Percentiles rank a stretch among this genome's conserved stretches.
Conservation (phyloP, 306 rosid genomes). For the Quillaja saponaria region DNA sequence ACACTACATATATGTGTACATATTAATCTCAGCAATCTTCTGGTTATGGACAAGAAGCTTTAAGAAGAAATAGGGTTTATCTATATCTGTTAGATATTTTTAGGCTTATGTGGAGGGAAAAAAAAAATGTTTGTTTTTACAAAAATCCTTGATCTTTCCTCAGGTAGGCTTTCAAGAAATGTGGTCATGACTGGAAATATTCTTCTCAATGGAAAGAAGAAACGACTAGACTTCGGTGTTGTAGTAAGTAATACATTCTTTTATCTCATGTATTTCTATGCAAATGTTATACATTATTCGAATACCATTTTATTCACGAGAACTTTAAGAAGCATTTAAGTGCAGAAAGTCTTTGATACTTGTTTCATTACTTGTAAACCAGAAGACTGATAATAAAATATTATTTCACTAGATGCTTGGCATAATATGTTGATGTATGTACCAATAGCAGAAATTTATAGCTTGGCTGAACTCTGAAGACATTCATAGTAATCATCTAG, state of each 20-base stretch:
- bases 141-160: conserved; percentile 21
- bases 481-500: no score
- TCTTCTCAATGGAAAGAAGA: conserved; percentile 73
- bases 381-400: no score
- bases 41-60: not conserved
- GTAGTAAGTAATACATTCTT: conserved; percentile 51
- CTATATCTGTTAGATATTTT: not conserved
- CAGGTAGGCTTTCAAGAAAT: conserved; percentile 79
- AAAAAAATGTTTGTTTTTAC: not conserved
- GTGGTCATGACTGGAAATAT: conserved; percentile 81
- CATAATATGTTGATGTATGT: no score
- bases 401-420: no score
- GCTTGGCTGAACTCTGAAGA: no score
- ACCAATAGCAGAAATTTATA: no score
- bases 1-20: no score
- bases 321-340: no score
- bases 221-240: conserved; percentile 56
- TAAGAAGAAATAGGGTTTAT: not conserved
- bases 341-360: no score
- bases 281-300: not conserved
- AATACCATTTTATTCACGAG: not conserved
- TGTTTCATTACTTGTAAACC: no score
- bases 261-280: not conserved
- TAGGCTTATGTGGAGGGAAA: not conserved
- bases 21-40: no score